phyloP scores from a whole-genome alignment of 139 green algal species.

The Tetradesmus obliquus region DNA sequence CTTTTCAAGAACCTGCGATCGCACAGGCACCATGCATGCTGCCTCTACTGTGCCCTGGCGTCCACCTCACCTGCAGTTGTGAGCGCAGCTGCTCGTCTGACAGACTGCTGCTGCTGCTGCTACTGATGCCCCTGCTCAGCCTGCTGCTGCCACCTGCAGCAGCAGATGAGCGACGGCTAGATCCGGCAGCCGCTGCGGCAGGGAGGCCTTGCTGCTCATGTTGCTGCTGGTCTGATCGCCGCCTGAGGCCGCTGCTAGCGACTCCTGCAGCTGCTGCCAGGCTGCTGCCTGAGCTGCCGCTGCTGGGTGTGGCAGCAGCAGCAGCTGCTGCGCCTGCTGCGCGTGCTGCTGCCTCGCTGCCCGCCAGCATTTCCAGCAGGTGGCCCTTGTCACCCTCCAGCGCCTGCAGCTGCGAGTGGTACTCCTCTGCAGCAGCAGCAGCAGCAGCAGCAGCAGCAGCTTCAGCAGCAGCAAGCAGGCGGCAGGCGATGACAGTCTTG shows the following conservation, averaged over 20 bases:
- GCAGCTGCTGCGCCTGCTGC: background rate
- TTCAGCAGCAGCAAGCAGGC: background rate
- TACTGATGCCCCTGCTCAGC: background rate
- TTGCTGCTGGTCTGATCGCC: background rate
- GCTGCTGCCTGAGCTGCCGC: slow-evolving; percentile 12
- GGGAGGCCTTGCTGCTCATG: background rate
- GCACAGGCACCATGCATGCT: background rate
- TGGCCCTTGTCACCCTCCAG: slow-evolving; percentile 17
- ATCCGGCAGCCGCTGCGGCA: background rate
- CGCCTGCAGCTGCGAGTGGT: slow-evolving; percentile 19
- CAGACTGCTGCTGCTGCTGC: slow-evolving; percentile 20
- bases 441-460: background rate
- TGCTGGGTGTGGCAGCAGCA: background rate
- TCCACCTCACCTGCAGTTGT: slow-evolving; percentile 1
- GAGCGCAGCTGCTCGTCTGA: background rate
- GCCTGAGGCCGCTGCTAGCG: background rate
- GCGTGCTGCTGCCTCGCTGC: slow-evolving; percentile 13
- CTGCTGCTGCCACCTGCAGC: slow-evolving; percentile 1
- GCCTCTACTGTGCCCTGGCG: background rate
- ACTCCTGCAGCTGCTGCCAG: slow-evolving; percentile 25
- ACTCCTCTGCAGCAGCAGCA: slow-evolving; percentile 21
- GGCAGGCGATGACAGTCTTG: background rate
- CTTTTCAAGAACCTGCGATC: too few relatives aligned
- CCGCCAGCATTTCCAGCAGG: slow-evolving; percentile 33
- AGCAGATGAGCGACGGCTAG: background rate